phyloP scores from a whole-genome alignment of 805 yeast species.

The Candida ascalaphidarum region DNA sequence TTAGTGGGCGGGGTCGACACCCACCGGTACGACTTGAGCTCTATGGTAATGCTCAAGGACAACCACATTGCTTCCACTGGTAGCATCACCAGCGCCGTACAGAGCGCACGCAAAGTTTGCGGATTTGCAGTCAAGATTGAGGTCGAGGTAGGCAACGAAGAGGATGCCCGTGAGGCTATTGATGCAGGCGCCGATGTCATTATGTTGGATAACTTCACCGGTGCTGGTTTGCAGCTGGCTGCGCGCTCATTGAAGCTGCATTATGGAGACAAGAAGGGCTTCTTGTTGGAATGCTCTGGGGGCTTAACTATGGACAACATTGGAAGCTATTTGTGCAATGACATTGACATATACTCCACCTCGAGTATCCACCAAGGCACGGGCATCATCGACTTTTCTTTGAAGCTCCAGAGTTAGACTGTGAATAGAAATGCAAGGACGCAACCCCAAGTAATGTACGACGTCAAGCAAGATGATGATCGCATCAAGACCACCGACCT shows the following conservation, averaged over 20 bases:
- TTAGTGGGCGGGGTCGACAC: conserved; percentile 91
- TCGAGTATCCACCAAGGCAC: conserved; percentile 91
- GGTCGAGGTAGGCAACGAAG: conserved; percentile 82
- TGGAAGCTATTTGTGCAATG: conserved; percentile 56
- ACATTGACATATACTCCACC: conserved; percentile 85
- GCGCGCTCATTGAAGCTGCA: conserved; percentile 53
- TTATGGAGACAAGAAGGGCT: conserved; percentile 44
- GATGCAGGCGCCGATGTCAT: conserved; percentile 92
- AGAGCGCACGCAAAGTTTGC: conserved; percentile 66
- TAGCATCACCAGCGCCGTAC: conserved; percentile 78
- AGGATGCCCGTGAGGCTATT: conserved; percentile 88
- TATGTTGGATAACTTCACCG: conserved; percentile 85
- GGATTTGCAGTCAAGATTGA: conserved; percentile 89
- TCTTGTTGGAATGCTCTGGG: conserved; percentile 85
- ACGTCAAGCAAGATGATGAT: too few species aligned
- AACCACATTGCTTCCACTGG: conserved; percentile 93
- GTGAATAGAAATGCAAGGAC: not conserved
- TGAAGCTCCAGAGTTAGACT: conserved; percentile 44
- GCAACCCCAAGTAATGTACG: not conserved
- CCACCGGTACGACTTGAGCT: conserved; percentile 82
- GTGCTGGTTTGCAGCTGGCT: conserved; percentile 53
- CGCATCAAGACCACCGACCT: too few species aligned
- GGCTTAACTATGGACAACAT: conserved; percentile 73
- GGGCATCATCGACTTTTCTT: conserved; percentile 71
- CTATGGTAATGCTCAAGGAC: conserved; percentile 95